Percentiles rank a stretch among this genome's conserved stretches.
Evolutionary conservation across 495 filamentous ascomycete genomes (phyloP).

Genomic region (Penicillium alfredii): DNA sequence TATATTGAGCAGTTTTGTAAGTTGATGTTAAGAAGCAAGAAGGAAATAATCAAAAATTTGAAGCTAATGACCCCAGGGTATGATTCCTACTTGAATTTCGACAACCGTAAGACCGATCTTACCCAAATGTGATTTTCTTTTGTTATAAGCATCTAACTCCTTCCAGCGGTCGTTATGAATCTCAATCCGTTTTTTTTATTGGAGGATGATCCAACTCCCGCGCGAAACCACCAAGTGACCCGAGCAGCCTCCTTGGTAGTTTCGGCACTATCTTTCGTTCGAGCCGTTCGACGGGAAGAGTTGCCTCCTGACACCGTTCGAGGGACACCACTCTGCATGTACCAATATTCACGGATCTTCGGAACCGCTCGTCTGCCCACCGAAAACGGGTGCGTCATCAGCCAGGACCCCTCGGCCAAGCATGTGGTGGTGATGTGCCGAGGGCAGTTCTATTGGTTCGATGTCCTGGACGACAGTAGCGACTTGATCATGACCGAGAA

Average conservation of each 20-base stretch:
- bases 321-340: conserved; percentile 87
- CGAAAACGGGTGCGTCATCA: conserved; percentile 92
- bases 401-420: conserved; percentile 80
- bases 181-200: conserved; percentile 96
- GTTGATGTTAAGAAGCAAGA: conserved; percentile 24
- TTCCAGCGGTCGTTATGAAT: conserved; percentile 79
- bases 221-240: conserved; percentile 92
- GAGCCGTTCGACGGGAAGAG: conserved; percentile 89
- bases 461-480: conserved; percentile 88
- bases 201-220: conserved; percentile 95
- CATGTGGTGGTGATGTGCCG: conserved; percentile 93
- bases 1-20: conserved; percentile 99
- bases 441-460: conserved; percentile 99
- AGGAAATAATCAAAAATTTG: neutral
- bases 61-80: conserved; percentile 61
- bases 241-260: conserved; percentile 87
- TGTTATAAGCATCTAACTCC: conserved; percentile 6
- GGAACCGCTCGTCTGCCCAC: conserved; percentile 93
- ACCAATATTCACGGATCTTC: conserved; percentile 94
- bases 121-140: too few relatives aligned
- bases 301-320: conserved; percentile 81
- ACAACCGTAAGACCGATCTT: conserved; percentile 82
- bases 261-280: conserved; percentile 86
- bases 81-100: conserved; percentile 95
- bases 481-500: conserved; percentile 97